Conservation (phyloP, 768 basidiomycete genomes). For the Chalciporus chontae region DNA sequence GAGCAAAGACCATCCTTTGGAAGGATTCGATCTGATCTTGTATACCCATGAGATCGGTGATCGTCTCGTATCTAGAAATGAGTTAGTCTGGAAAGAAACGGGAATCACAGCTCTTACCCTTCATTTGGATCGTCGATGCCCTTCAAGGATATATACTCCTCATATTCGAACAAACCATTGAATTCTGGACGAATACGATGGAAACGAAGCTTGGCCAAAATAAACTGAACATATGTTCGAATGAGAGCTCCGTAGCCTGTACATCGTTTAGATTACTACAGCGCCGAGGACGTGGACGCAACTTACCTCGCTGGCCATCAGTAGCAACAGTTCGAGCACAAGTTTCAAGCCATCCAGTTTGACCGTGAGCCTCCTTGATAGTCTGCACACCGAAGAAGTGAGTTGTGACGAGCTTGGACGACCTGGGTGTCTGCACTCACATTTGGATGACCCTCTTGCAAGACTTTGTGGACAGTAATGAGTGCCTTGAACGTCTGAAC, state of each 20-base stretch:
- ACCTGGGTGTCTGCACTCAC: conserved; percentile 40
- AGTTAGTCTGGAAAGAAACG: conserved; percentile 8
- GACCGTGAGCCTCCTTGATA: conserved; percentile 93
- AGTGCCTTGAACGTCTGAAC: conserved; percentile 98
- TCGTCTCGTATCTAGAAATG: conserved; percentile 84
- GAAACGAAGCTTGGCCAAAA: conserved; percentile 92
- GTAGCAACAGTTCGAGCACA: conserved; percentile 84
- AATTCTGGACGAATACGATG: conserved; percentile 96
- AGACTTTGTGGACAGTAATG: conserved; percentile 95
- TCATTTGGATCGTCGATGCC: conserved; percentile 99
- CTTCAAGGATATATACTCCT: conserved; percentile 96
- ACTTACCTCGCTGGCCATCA: conserved; percentile 72
- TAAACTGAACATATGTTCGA: conserved; percentile 93
- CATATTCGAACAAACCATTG: conserved; percentile 98
- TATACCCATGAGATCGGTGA: conserved; percentile 93
- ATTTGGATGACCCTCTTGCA: conserved; percentile 95
- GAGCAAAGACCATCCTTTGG: conserved; percentile 95
- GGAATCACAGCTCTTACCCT: conserved; percentile 57
- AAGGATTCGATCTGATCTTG: conserved; percentile 99
- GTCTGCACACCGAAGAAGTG: conserved; percentile 49
- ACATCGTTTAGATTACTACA: conserved; percentile 3
- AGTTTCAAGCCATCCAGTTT: conserved; percentile 97
- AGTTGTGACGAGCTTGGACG: conserved; percentile 5
- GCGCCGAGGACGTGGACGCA: not conserved
- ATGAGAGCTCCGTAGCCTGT: conserved; percentile 91